Evolutionary conservation across 1,139 yeast species (phyloP).

Genomic region (Scheffersomyces parashehatae): DNA sequence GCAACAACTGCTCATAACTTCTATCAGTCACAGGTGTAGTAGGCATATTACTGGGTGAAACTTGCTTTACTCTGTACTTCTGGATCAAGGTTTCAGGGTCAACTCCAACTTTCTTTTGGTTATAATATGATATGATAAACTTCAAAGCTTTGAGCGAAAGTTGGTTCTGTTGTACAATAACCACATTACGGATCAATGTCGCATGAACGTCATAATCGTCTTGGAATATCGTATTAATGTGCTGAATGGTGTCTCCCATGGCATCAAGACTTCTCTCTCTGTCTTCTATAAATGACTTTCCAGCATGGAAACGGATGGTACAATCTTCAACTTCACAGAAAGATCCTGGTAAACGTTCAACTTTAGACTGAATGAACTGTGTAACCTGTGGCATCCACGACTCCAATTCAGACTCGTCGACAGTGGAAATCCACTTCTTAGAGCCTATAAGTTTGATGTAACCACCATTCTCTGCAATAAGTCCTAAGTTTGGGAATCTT

Average conservation of each 20-base stretch:
- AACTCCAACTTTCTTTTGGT: slow-evolving; percentile 15
- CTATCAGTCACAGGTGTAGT: slow-evolving; percentile 10
- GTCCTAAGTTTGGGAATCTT: slow-evolving; percentile 69
- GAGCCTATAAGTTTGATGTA: slow-evolving; percentile 56
- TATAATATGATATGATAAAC: slow-evolving; percentile 41
- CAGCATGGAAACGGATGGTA: slow-evolving; percentile 73
- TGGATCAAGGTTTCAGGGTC: slow-evolving; percentile 21
- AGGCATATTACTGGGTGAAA: slow-evolving; percentile 13
- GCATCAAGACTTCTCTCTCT: slow-evolving; percentile 63
- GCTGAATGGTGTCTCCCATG: slow-evolving; percentile 84
- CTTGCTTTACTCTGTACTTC: slow-evolving; percentile 22
- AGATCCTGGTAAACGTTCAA: slow-evolving; percentile 81
- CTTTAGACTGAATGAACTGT: slow-evolving; percentile 62
- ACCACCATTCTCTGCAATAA: slow-evolving; percentile 91
- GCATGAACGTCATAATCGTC: slow-evolving; percentile 67
- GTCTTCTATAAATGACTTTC: slow-evolving; percentile 59
- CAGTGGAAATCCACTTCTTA: slow-evolving; percentile 65
- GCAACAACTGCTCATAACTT: not conserved
- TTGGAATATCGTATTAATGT: slow-evolving; percentile 74
- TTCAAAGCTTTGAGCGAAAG: slow-evolving; percentile 54
- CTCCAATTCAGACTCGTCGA: slow-evolving; percentile 49
- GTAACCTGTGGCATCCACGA: slow-evolving; percentile 65
- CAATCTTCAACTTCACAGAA: slow-evolving; percentile 73
- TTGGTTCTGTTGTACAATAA: slow-evolving; percentile 65
- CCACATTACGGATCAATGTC: slow-evolving; percentile 63